Percentiles rank a stretch among this genome's conserved stretches.
phyloP scores from a whole-genome alignment of 352 stramenopile species.

The Phytophthora chlamydospora region DNA sequence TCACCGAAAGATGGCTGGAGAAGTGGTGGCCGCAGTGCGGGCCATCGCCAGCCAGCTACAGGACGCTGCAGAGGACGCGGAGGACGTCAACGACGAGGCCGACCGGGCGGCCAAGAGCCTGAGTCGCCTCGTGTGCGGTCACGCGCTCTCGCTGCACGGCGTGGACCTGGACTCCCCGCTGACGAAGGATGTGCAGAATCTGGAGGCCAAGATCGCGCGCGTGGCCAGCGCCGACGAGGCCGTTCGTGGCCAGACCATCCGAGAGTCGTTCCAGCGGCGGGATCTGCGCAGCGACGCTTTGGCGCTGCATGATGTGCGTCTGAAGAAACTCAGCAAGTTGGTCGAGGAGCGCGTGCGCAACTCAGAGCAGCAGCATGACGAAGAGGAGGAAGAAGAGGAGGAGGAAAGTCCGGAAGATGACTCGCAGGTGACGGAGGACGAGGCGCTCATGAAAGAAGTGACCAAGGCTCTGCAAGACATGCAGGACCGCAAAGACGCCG shows the following conservation, averaged over 20 bases:
- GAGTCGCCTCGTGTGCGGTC: conserved; percentile 54
- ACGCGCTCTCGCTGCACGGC: conserved; percentile 56
- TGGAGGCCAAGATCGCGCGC: conserved; percentile 57
- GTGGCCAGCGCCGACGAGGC: conserved; percentile 51
- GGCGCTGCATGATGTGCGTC: conserved; percentile 48
- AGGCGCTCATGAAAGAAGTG: conserved; percentile 44
- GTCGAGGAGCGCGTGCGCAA: conserved; percentile 46
- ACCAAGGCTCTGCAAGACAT: conserved; percentile 43
- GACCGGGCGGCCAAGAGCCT: conserved; percentile 49
- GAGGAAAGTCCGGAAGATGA: conserved; percentile 22
- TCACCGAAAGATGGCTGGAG: conserved; percentile 47
- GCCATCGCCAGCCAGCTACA: conserved; percentile 31
- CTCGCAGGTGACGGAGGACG: conserved; percentile 27
- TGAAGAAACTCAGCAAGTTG: conserved; percentile 48
- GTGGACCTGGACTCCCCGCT: conserved; percentile 46
- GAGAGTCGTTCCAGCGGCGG: conserved; percentile 76
- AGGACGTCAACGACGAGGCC: conserved; percentile 37
- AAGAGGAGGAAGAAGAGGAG: conserved; percentile 26
- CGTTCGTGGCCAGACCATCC: conserved; percentile 74
- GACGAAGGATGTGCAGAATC: conserved; percentile 52
- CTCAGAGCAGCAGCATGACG: conserved; percentile 41
- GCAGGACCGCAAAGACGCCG: conserved; percentile 43
- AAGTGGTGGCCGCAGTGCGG: conserved; percentile 51
- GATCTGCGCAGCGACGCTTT: conserved; percentile 80
- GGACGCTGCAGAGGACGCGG: conserved; percentile 23